Conservation (phyloP, 192 early-diverging fungal species). For the Chytriomyces hyalinus region DNA sequence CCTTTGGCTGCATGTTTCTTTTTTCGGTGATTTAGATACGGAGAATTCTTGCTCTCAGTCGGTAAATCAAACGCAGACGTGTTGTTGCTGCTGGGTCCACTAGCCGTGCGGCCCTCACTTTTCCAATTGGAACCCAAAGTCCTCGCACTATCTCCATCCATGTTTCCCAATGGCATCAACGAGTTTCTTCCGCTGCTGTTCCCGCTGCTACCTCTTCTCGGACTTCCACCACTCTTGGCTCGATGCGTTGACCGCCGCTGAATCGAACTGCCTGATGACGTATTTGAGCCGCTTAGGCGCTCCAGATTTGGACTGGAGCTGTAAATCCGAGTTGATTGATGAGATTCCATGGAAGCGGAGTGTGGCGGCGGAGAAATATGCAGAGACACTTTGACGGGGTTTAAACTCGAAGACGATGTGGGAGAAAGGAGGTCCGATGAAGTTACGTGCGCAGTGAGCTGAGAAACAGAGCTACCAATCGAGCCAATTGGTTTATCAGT, state of each 20-base stretch:
- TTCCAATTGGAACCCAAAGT: constrained; percentile 15
- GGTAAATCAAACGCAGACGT: constrained; percentile 10
- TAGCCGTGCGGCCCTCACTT: neutral
- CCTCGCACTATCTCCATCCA: constrained; percentile 4
- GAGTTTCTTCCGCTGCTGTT: neutral
- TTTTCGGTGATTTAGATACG: constrained; percentile 21
- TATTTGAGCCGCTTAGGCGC: neutral
- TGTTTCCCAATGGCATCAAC: constrained; percentile 14
- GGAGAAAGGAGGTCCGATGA: too few relatives aligned
- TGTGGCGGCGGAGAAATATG: neutral
- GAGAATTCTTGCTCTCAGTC: constrained; percentile 13
- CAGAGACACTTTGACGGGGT: neutral
- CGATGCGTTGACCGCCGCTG: constrained; percentile 6
- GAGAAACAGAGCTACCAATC: neutral
- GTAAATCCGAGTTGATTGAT: neutral
- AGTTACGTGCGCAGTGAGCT: too few relatives aligned
- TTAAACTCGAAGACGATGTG: neutral
- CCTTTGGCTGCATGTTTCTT: neutral
- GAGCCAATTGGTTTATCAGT: neutral
- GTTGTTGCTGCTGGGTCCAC: neutral
- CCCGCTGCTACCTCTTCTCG: neutral
- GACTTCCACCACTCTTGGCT: neutral
- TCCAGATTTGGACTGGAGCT: constrained; percentile 15
- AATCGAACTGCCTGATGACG: neutral
- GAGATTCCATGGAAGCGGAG: neutral